Base-by-base conservation (phyloP, 176 grass and related monocot species). In the Otatea glauca region DNA sequence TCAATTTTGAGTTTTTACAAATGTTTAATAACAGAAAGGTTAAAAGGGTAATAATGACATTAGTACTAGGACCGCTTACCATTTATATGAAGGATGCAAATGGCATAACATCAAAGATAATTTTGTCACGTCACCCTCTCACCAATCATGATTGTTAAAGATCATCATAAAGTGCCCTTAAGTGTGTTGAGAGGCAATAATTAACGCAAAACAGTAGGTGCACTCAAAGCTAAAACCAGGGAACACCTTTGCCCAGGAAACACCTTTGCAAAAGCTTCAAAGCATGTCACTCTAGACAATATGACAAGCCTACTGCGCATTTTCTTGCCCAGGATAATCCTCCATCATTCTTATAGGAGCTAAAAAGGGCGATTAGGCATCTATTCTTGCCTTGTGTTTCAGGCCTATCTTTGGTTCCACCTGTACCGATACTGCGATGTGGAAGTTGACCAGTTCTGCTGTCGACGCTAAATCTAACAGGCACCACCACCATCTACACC, bases 301-400 rank as follows among this genome's bases (percentile, higher is more conserved):
- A 68, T 68, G 64, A 34, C 12, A 78, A 47, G 59, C 39, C 75
- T 61, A 77, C 11, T 12, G 56, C 75, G 45, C 75, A 78, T 88
- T 74, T 56, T 77, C 7, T 25, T 48, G 32, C 13, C 65, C 41
- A 51, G 9, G 72, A 43, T 62, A 54, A 72, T 42, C 59, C 23
- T 8, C 1, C 23, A 78, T 83, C 66, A 72, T 73, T 78, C 25
- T 20, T 47, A 37, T 35, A 88, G 18, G 50, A 84, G 21, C 38
- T 75, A 61, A 74, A 80, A 79, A 65, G 58, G 12, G 58, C 15
- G 39, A 60, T 68, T 85, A 75, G 39, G 82, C 43, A 85, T 89
- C 21, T 75, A 81, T 80, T 68, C 61, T 32, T 85, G 76, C 51
- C 87, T 89, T 75, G 69, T 62, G 76, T 85, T 67, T 77, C 4